Base-by-base conservation (phyloP, 495 filamentous ascomycete genomes). In the Peziza echinospora region DNA sequence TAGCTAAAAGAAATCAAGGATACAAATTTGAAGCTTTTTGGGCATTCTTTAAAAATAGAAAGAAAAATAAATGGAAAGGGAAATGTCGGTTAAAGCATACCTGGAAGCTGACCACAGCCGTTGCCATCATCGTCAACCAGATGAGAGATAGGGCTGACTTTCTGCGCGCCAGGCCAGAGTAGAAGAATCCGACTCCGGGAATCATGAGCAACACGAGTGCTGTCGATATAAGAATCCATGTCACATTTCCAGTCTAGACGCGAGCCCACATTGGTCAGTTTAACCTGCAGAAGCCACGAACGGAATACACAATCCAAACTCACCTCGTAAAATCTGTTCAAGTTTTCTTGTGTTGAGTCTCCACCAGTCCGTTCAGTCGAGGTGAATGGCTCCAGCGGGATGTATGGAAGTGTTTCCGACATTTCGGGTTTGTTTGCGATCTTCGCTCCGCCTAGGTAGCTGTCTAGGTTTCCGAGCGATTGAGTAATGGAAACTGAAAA, bases 121-220 rank as follows among this genome's bases (percentile, higher is more conserved):
- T 76, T n/a, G 85, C 77, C 80, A 94, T 93, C 60, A 96, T 69
- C n/a, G 85, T 85, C 17, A 94, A 76, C 85, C 84, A 94, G 63
- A 97, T 84, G 53, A 96, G 68, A 6, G 85, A 84, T 47, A 97
- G 72, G 11, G 89, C 89, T 0, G 84, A 93, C 69, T 96, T 97
- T 59, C 89, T 73, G 49, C 89, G 79, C n/a, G 89, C 89, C 26
- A 96, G 79, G 49, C 89, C 89, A 9, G 85, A 94, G 69, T 97
- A 97, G 71, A 97, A 94, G 74, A 97, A 94, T 58, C 69, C 89
- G 61, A 97, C 85, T 52, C 89, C 89, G 9, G 89, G 89, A 65
- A 97, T 89, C 89, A 97, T 97, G 59, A 96, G 75, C 54, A 97
- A 64, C 47, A 97, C 87, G 16, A 97, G 75, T 13, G 84, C 87